Conservation (phyloP, 306 rosid genomes). For the Rosa lucieae region DNA sequence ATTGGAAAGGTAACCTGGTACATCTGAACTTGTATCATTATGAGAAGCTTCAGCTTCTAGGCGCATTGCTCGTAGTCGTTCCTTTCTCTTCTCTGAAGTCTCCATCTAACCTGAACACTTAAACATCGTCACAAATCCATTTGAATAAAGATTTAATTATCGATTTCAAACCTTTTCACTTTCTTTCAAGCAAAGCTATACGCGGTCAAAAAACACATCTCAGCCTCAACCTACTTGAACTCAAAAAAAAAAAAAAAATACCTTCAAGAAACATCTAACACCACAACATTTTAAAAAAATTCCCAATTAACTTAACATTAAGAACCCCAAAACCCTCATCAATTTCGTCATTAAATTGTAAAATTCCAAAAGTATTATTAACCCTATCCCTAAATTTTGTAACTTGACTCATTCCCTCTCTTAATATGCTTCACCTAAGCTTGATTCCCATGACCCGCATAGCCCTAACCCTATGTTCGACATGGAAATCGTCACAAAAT, state of each 20-base stretch:
- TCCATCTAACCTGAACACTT: conserved; percentile 53
- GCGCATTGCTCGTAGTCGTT: conserved; percentile 82
- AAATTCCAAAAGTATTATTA: not conserved
- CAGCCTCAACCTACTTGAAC: not conserved
- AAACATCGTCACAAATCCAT: not conserved
- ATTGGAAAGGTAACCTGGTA: conserved; percentile 60
- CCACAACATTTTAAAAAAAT: not conserved
- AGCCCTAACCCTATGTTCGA: not conserved
- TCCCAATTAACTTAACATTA: not conserved
- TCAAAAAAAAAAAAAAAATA: not conserved
- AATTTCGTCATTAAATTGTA: not conserved
- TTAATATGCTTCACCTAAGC: not conserved
- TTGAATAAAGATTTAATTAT: not conserved
- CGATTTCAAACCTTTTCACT: not conserved
- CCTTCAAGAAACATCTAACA: too few relatives aligned
- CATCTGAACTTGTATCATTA: conserved; percentile 21
- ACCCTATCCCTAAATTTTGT: not conserved
- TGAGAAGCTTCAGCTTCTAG: conserved; percentile 46
- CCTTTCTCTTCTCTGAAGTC: conserved; percentile 79
- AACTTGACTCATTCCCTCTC: not conserved
- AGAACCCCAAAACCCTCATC: conserved; percentile 5
- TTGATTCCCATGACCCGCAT: not conserved
- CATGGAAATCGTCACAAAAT: not conserved
- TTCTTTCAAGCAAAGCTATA: not conserved
- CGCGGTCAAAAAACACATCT: not conserved